Evolutionary conservation across 768 basidiomycete species (phyloP), one percentile per base, ranked within the genome.

Genomic region (Lyophyllum shimeji): DNA sequence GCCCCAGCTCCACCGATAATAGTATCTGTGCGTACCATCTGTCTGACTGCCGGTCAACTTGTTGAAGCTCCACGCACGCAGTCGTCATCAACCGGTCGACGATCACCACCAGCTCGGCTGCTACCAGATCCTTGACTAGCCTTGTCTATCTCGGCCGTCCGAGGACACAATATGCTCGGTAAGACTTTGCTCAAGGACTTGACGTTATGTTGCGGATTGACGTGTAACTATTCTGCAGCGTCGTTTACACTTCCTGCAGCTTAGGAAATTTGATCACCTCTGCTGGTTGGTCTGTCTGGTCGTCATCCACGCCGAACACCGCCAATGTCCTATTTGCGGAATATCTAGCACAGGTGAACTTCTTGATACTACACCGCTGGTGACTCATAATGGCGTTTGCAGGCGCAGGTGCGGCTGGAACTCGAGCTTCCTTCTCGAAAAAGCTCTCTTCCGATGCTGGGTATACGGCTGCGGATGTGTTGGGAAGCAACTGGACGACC

Each of bases 281-380:
- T 15, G 65, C 68, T 5, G 65, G 67, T 0, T 69, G 67, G 68
- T 59, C 59, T 42, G 46, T 61, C 18, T 69, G 68, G 68, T 62
- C 56, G 3, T 55, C 60, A n/a, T 44, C 65, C 0, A 65, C 61
- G 15, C 68, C 68, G 9, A 69, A 68, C 51, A 69, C 68, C 12
- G 59, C 45, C 3, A 61, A 66, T 40, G 65, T 68, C 17, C 44
- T 57, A 9, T 68, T 67, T 39, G 66, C 59, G 9, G 68, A 69
- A 53, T 67, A 49, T 24, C 49, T 7, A 68, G 50, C 52, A 63
- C 57, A 0, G 68, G 68, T 66, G 40, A 23, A 33, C 51, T 18
- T 9, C 42, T 25, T 12, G 20, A 12, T 9, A 20, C 11, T n/a
- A 5, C n/a, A 21, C 21, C 17, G 12, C n/a, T 15, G n/a, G 13